phyloP scores from a whole-genome alignment of 139 green algal species.

The Chloropicon primus region DNA sequence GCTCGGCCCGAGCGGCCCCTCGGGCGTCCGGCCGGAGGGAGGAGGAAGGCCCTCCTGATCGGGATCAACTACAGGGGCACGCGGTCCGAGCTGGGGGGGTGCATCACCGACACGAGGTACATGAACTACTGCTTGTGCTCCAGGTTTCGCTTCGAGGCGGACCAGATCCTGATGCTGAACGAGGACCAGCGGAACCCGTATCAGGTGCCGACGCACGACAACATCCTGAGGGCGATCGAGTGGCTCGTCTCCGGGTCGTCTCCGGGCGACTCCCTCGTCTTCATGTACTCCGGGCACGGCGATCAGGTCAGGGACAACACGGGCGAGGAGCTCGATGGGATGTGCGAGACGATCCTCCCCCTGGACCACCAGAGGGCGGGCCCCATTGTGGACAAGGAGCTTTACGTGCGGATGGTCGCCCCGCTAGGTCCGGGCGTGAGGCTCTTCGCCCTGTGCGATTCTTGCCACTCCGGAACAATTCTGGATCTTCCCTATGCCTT shows the following conservation, averaged over 20 bases:
- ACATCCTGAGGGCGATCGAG: conserved; percentile 18
- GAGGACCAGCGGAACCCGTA: conserved; percentile 13
- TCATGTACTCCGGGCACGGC: conserved; percentile 14
- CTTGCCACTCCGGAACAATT: conserved; percentile 20
- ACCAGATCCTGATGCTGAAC: conserved; percentile 20
- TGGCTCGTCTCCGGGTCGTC: conserved; percentile 10
- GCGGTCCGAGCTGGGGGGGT: conserved; percentile 18
- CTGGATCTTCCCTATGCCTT: not conserved
- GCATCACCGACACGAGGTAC: conserved; percentile 34
- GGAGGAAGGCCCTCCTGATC: conserved; percentile 26
- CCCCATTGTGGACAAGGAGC: conserved; percentile 21
- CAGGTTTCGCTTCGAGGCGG: conserved; percentile 14
- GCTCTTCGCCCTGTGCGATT: conserved; percentile 19
- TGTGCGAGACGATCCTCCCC: conserved; percentile 10
- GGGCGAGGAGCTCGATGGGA: conserved; percentile 7
- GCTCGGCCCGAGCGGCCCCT: not conserved
- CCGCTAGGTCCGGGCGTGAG: conserved; percentile 10
- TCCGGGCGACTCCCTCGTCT: conserved; percentile 18
- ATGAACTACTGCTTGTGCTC: conserved; percentile 26
- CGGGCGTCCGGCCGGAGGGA: not conserved
- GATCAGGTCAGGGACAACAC: conserved; percentile 3
- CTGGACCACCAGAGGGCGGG: not conserved
- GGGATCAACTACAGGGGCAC: conserved; percentile 30
- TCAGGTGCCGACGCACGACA: conserved; percentile 9
- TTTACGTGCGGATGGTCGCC: conserved; percentile 18